A percentile compares a stretch with the other conserved stretches of the same genome.
Evolutionary conservation across 2,329 filamentous ascomycete species (phyloP).

Genomic region (Exophiala sp.): DNA sequence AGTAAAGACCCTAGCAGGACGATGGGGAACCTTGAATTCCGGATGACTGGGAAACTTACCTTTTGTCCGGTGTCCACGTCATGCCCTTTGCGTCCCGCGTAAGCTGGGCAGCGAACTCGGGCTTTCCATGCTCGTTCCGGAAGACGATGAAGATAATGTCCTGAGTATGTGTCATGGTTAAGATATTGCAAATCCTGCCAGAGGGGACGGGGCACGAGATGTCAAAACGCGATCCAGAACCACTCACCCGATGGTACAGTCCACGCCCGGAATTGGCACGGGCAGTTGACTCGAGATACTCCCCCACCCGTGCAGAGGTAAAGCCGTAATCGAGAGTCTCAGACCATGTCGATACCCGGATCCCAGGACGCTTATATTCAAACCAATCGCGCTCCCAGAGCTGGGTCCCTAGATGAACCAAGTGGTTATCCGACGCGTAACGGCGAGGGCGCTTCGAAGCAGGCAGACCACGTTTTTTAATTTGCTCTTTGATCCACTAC

Average conservation of each 20-base stretch:
- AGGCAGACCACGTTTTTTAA: no score
- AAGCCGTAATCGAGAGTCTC: not conserved
- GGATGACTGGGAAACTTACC: constrained; percentile 2
- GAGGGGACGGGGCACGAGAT: no score
- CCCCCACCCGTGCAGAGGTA: constrained; percentile 5
- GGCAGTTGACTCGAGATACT: constrained; percentile 5
- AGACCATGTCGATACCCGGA: not conserved
- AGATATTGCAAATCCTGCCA: no score
- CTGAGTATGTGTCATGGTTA: no score
- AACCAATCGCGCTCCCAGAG: not conserved
- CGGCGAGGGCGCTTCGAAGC: not conserved
- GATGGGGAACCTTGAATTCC: no score
- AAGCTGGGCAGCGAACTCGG: constrained; percentile 9
- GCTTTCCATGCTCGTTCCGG: constrained; percentile 12
- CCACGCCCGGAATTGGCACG: no score
- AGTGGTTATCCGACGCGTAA: not conserved
- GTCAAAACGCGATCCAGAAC: no score
- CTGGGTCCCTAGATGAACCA: not conserved
- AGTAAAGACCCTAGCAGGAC: no score
- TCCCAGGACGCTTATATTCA: constrained; percentile 2
- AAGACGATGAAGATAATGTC: constrained; percentile 8
- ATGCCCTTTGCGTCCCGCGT: constrained; percentile 8
- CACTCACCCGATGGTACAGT: no score
- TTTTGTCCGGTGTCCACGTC: constrained; percentile 7
- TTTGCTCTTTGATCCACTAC: no score